phyloP scores from a whole-genome alignment of 78 protist genomes.

The Emiliania huxleyi region DNA sequence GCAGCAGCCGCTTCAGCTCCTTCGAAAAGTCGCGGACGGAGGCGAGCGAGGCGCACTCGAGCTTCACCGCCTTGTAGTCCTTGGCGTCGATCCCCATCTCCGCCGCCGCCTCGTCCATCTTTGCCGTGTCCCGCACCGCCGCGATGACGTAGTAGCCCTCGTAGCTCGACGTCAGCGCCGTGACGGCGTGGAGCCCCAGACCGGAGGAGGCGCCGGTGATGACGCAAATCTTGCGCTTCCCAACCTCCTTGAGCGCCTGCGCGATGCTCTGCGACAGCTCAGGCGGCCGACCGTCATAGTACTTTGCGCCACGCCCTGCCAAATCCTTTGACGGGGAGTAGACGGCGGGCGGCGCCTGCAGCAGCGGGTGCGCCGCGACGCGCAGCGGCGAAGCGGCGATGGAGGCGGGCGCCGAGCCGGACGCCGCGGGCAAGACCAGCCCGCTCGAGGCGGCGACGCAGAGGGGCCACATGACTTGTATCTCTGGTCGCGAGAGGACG shows the following conservation, averaged over 20 bases:
- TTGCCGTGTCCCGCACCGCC: conserved; percentile 24
- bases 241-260: background rate
- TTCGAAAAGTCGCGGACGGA: background rate
- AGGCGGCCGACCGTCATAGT: background rate
- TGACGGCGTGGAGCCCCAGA: background rate
- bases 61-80: background rate
- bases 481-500: too few relatives aligned
- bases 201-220: conserved; percentile 42
- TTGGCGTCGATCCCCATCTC: background rate
- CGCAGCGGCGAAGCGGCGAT: too few relatives aligned
- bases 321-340: background rate
- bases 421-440: too few relatives aligned
- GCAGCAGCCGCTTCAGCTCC: background rate
- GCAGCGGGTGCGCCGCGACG: too few relatives aligned
- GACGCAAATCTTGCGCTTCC: background rate
- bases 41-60: background rate
- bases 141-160: background rate
- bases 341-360: background rate
- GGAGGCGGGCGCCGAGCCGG: too few relatives aligned
- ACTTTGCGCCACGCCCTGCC: background rate
- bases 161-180: background rate
- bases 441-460: too few relatives aligned
- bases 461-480: too few relatives aligned
- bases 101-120: background rate
- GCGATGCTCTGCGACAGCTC: background rate